These are phyloP conservation scores for Penicillium sp. DNA, from an alignment of 2,329 filamentous ascomycete species.

Conservation along the genomic window DNA sequence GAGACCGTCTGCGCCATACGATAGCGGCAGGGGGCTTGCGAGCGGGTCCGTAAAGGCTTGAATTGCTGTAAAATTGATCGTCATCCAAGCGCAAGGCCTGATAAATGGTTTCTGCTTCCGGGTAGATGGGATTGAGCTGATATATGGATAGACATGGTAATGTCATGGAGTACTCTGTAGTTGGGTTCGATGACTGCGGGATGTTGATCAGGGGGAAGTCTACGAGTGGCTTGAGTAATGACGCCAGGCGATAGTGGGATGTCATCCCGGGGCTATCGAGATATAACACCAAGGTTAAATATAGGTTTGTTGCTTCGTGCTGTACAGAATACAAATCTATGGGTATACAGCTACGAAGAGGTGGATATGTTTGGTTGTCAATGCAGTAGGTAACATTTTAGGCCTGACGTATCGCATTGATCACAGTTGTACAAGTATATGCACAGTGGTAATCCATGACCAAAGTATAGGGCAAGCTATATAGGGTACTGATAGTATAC, in stretches of 20 bases:
- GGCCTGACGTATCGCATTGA: not conserved
- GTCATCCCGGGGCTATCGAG: not conserved
- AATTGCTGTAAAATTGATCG: conserved; percentile 28
- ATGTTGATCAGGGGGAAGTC: conserved; percentile 14
- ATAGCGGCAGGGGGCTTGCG: conserved; percentile 19
- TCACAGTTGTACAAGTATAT: conserved; percentile 3
- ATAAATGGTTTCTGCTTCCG: not conserved
- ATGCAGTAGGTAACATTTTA: not conserved
- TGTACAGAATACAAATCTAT: not conserved
- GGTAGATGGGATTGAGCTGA: not conserved
- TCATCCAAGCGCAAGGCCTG: conserved; percentile 11
- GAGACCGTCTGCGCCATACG: conserved; percentile 18
- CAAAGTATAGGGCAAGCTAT: not conserved
- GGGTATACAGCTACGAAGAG: not conserved
- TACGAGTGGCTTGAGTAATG: conserved; percentile 14
- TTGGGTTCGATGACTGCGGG: not conserved
- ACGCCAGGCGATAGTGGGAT: conserved; percentile 13
- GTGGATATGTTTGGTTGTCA: not conserved
- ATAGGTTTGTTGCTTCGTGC: not conserved
- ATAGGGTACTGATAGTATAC: no score
- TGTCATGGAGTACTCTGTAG: not conserved
- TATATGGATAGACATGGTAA: not conserved
- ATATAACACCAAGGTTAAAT: not conserved
- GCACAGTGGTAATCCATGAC: conserved; percentile 5
- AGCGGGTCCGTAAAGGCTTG: conserved; percentile 24